phyloP scores from a whole-genome alignment of 2,329 filamentous ascomycete species.

The Chaetomium strumarium region DNA sequence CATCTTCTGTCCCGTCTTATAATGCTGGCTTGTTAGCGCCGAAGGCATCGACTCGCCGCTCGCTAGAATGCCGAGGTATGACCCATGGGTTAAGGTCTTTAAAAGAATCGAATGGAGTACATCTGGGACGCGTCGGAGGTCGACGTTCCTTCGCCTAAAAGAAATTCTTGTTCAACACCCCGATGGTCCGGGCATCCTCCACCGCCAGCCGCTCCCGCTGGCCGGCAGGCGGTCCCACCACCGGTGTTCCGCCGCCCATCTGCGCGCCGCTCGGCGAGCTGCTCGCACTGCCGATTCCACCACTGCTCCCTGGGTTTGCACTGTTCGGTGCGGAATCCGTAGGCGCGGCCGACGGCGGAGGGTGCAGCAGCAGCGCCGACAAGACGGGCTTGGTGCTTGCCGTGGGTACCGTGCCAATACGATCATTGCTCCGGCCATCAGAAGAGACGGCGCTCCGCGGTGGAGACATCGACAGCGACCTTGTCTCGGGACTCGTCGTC shows the following conservation, averaged over 20 bases:
- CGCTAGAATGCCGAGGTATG: too few relatives aligned
- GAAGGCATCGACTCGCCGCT: too few relatives aligned
- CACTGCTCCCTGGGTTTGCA: constrained; percentile 34
- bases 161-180: constrained; percentile 20
- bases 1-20: too few relatives aligned
- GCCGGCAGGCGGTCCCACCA: background rate
- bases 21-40: too few relatives aligned
- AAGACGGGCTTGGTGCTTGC: constrained; percentile 25
- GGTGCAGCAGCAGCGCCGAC: constrained; percentile 45
- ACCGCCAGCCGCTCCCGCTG: constrained; percentile 7
- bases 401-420: constrained; percentile 9
- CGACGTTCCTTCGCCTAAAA: constrained; percentile 1
- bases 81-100: too few relatives aligned
- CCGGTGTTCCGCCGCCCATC: constrained; percentile 17
- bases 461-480: constrained; percentile 45
- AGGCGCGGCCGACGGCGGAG: constrained; percentile 35
- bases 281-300: constrained; percentile 32
- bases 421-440: background rate
- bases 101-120: too few relatives aligned
- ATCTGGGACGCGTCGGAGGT: too few relatives aligned
- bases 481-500: constrained; percentile 36
- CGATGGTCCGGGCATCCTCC: constrained; percentile 25
- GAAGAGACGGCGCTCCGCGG: constrained; percentile 33
- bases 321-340: constrained; percentile 38
- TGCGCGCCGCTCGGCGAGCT: constrained; percentile 42